phyloP scores from a whole-genome alignment of 2,329 filamentous ascomycete species.

The Xylaria digitata region DNA sequence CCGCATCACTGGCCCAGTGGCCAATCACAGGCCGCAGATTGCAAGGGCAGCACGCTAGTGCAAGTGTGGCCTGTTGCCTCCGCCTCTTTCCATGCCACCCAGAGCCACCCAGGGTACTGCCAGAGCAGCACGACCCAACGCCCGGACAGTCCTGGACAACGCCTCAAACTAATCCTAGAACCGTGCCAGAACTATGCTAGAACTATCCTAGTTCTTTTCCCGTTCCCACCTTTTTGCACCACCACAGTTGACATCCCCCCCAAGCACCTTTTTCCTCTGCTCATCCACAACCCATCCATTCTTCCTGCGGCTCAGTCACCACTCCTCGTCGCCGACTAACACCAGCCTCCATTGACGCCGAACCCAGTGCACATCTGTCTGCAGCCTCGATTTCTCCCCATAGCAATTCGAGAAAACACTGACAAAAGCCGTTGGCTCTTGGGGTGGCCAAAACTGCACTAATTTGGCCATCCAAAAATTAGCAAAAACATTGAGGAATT shows the following conservation, averaged over 20 bases:
- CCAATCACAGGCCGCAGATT: slow-evolving; percentile 27
- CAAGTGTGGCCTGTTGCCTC: slow-evolving; percentile 31
- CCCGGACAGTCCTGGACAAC: not conserved
- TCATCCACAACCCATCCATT: slow-evolving; percentile 50
- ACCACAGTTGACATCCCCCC: slow-evolving; percentile 48
- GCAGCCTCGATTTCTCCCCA: slow-evolving; percentile 12
- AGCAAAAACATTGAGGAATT: slow-evolving; percentile 15
- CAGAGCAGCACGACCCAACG: no score
- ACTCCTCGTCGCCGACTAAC: slow-evolving; percentile 42
- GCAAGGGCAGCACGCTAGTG: slow-evolving; percentile 12
- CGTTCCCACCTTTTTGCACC: slow-evolving; percentile 46
- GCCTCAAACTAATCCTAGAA: slow-evolving; percentile 11
- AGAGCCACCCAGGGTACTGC: not conserved
- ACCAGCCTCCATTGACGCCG: slow-evolving; percentile 42
- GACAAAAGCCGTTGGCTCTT: not conserved
- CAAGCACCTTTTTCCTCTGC: slow-evolving; percentile 49
- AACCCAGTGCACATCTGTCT: slow-evolving; percentile 23
- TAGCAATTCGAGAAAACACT: slow-evolving; percentile 20
- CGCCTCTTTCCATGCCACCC: slow-evolving; percentile 23
- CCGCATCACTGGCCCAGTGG: slow-evolving; percentile 17
- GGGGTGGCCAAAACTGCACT: slow-evolving; percentile 1
- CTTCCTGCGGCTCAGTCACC: slow-evolving; percentile 50
- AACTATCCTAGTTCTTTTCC: slow-evolving; percentile 8
- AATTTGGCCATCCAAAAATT: slow-evolving; percentile 12
- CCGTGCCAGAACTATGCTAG: no score